Evolutionary conservation across 2,329 filamentous ascomycete species (phyloP).

Genomic region (Penicillium italicum): DNA sequence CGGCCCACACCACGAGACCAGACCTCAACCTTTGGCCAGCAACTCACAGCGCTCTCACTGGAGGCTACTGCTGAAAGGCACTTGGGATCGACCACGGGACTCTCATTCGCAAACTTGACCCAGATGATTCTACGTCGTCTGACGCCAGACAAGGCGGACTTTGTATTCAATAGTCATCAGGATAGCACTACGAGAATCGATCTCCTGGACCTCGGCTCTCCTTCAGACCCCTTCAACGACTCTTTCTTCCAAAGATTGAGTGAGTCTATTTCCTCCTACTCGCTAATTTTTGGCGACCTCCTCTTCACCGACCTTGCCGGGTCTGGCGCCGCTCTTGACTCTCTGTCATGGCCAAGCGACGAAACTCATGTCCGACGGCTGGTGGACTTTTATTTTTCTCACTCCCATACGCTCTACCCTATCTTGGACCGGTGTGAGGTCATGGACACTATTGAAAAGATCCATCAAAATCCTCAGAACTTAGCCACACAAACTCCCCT

Average conservation of each 20-base stretch:
- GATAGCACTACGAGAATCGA: constrained; percentile 10
- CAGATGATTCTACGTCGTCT: constrained; percentile 44
- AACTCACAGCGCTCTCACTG: constrained; percentile 41
- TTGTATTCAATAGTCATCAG: constrained; percentile 34
- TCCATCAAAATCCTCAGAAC: neutral
- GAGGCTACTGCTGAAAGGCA: constrained; percentile 47
- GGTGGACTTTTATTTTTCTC: constrained; percentile 47
- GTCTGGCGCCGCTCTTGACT: constrained; percentile 4
- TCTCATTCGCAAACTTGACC: constrained; percentile 46
- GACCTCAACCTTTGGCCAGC: constrained; percentile 30
- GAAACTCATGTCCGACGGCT: constrained; percentile 31
- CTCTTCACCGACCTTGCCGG: neutral
- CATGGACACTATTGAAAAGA: neutral
- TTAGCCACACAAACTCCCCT: constrained; percentile 29
- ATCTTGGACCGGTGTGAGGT: constrained; percentile 40
- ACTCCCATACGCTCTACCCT: constrained; percentile 48
- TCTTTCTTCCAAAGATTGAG: constrained; percentile 7
- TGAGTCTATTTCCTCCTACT: constrained; percentile 1
- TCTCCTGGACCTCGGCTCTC: neutral
- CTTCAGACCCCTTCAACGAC: constrained; percentile 16
- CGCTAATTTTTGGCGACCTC: constrained; percentile 2
- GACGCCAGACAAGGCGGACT: constrained; percentile 43
- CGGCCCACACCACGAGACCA: neutral
- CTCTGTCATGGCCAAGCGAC: constrained; percentile 7
- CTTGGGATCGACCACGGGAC: constrained; percentile 44